A percentile compares a stretch with the other conserved stretches of the same genome.
phyloP scores from a whole-genome alignment of 176 grass and related monocot genomes.

The Aegilops umbellulata region DNA sequence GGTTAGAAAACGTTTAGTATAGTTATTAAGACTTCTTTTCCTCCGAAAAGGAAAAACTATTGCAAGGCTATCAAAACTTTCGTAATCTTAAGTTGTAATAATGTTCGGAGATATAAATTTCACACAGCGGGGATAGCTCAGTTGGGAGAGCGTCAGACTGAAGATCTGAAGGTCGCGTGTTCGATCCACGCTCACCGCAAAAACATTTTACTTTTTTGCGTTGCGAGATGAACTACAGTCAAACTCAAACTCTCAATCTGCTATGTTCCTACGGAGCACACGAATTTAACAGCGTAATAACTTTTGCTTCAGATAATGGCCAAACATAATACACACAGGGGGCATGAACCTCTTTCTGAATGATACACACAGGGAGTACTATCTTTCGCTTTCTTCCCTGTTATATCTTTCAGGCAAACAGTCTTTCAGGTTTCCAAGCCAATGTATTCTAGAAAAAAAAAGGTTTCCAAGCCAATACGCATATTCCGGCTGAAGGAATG shows the following conservation, averaged over 20 bases:
- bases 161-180: constrained; percentile 97
- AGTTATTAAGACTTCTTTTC: no score
- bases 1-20: no score
- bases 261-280: neutral
- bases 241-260: neutral
- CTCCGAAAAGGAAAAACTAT: no score
- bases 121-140: constrained; percentile 63
- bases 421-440: constrained; percentile 26
- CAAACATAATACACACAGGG: neutral
- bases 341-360: neutral
- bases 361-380: neutral
- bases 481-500: constrained; percentile 70
- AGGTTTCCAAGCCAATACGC: constrained; percentile 43
- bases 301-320: no score
- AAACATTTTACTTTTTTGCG: no score
- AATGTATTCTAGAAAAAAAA: no score
- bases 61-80: no score
- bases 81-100: no score
- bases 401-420: constrained; percentile 51
- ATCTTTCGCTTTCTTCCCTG: neutral
- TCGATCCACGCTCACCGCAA: constrained; percentile 89
- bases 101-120: fast-evolving
- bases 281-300: neutral
- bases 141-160: constrained; percentile 93
- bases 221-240: neutral